Evolutionary conservation across 2,329 filamentous ascomycete species (phyloP), one percentile per base, ranked within the genome.

Genomic region (Colletotrichum sp.): DNA sequence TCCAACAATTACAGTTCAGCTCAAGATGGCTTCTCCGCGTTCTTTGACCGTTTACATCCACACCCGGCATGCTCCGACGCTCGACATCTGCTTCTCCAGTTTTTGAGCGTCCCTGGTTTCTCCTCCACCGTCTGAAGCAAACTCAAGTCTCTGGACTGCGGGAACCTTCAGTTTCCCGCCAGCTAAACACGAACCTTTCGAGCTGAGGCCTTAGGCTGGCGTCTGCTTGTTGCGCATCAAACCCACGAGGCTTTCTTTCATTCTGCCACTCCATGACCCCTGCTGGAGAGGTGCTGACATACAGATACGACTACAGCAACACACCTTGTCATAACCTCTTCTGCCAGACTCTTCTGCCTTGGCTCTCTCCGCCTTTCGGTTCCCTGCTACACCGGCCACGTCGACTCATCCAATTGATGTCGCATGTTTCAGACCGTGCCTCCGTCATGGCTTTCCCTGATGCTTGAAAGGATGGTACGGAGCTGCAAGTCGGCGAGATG

Each of bases 51-150:
- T 72, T 32, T 73, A 76, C 64, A 10, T 16, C 13, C 57, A 73
- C 73, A 49, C 64, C 72, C 70, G 26, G 26, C 59, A 63, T 76
- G 28, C 62, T 59, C 73, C 73, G 73, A 72, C 63, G 12, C 62
- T 75, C 62, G 55, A 28, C 63, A 18, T 60, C 10, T 60, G 8
- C 24, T 32, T 68, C n/a, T 49, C 26, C 70, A 34, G 57, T 52
- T 68, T 30, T 34, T n/a, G 55, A 15, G 6, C 55, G 16, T 57
- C 72, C 72, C 73, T 59, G 63, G 64, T 59, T 73, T 73, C 55
- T 64, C 62, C 69, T 75, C 52, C 73, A 44, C 63, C 69, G 72
- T 76, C 69, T 73, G 73, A 76, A 73, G 69, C 73, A 76, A 63
- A 21, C 36, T 36, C n/a, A 26, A n/a, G 64, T 49, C 18, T 73